A percentile compares a stretch with the other conserved stretches of the same genome.
Conservation (phyloP, 2,329 filamentous ascomycete genomes). For the Sclerotiophoma versabilis region DNA sequence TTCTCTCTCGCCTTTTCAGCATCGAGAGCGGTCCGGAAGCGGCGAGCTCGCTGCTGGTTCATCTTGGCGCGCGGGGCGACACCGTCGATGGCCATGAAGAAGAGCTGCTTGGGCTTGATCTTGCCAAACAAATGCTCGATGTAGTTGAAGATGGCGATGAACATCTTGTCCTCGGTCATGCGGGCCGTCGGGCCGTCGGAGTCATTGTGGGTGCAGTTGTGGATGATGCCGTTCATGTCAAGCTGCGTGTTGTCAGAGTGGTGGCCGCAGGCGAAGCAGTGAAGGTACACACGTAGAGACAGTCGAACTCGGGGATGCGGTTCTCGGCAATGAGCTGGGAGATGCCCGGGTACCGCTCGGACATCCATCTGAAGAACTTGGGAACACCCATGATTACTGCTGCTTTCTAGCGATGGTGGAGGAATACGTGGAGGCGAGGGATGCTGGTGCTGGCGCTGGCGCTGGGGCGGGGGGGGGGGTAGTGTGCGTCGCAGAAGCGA, state of each 20-base stretch:
- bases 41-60: constrained; percentile 96
- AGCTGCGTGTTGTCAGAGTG: constrained; percentile 58
- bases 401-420: constrained; percentile 26
- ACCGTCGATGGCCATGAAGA: constrained; percentile 99
- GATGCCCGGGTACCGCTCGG: constrained; percentile 97
- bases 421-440: constrained; percentile 15
- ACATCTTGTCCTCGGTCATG: constrained; percentile 98
- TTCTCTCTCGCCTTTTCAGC: constrained; percentile 89
- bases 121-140: constrained; percentile 99
- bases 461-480: too few species aligned
- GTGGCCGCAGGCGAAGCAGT: neutral
- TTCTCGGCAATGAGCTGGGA: constrained; percentile 99
- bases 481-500: constrained; percentile 11
- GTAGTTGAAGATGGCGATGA: constrained; percentile 99
- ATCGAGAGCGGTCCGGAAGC: constrained; percentile 93
- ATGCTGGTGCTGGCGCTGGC: constrained; percentile 10
- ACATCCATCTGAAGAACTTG: constrained; percentile 99
- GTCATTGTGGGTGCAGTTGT: constrained; percentile 99
- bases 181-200: constrained; percentile 90
- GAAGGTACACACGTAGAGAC: constrained; percentile 73
- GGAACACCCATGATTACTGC: constrained; percentile 69
- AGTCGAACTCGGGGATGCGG: constrained; percentile 98
- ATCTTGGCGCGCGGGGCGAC: constrained; percentile 98
- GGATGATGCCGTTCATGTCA: constrained; percentile 98
- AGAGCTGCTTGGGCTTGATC: constrained; percentile 97